These are phyloP conservation scores for Fonsecaea nubica DNA, from an alignment of 2,329 filamentous ascomycete species.

Conservation along the genomic window DNA sequence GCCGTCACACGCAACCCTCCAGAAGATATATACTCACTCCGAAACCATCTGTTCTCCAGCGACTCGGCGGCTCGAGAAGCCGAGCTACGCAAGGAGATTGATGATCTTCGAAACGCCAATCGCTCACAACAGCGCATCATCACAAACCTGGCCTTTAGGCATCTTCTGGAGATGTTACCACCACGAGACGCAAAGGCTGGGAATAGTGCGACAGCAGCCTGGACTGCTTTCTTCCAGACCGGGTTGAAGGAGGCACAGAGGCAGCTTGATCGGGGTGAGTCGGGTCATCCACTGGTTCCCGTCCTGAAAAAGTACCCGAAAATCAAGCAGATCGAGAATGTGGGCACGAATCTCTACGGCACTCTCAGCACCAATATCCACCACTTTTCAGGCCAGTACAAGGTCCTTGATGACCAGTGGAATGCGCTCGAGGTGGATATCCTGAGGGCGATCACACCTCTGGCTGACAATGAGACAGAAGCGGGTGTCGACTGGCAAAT, in stretches of 20 bases:
- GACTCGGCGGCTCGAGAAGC: neutral
- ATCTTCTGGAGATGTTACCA: neutral
- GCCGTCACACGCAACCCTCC: neutral
- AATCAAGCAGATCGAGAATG: constrained; percentile 4
- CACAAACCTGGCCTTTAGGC: neutral
- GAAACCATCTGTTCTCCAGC: constrained; percentile 1
- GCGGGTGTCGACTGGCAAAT: neutral
- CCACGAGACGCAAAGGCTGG: neutral
- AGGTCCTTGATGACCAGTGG: constrained; percentile 3
- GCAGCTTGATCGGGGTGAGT: neutral
- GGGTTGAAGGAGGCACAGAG: neutral
- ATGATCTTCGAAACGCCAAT: neutral
- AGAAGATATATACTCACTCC: constrained; percentile 1
- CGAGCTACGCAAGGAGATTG: neutral
- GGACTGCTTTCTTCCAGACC: neutral
- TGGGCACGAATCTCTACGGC: constrained; percentile 2
- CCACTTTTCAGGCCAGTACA: constrained; percentile 6
- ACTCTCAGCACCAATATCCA: constrained; percentile 3
- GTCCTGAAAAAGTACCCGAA: constrained; percentile 5
- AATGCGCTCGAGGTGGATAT: constrained; percentile 4
- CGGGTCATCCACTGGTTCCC: neutral
- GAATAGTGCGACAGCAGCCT: neutral
- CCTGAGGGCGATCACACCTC: neutral
- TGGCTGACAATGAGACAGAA: neutral
- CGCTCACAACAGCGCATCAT: constrained; percentile 2